These are phyloP conservation scores for Mycena citricolor DNA, from an alignment of 1,284 basidiomycete species.

Conservation along the genomic window DNA sequence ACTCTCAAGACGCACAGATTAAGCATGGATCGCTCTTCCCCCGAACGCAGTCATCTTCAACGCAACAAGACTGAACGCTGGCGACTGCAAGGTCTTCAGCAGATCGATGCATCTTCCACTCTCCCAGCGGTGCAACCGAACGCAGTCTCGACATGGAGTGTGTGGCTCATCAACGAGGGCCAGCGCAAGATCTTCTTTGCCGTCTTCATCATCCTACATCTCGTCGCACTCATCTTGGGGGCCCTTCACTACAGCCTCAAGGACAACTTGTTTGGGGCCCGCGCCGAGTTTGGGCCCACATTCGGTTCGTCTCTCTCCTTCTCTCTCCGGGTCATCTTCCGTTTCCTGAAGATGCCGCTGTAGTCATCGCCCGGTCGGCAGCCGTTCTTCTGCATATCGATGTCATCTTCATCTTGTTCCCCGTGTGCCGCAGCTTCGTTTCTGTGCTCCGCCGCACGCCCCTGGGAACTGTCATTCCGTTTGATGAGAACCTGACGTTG, in stretches of 20 bases:
- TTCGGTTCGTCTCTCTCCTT: conserved; percentile 58
- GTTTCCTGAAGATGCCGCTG: conserved; percentile 6
- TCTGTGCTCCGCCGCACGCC: conserved; percentile 80
- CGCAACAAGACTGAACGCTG: conserved; percentile 29
- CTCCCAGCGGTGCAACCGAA: conserved; percentile 4
- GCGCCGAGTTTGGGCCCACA: conserved; percentile 67
- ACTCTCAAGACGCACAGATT: too few species aligned
- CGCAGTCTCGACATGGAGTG: conserved; percentile 43
- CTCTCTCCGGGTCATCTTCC: conserved; percentile 64
- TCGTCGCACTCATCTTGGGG: conserved; percentile 72
- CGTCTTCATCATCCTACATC: conserved; percentile 60
- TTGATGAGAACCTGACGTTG: conserved; percentile 86
- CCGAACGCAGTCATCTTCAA: conserved; percentile 26
- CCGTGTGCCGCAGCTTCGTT: conserved; percentile 89
- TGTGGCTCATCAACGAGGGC: conserved; percentile 93
- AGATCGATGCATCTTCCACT: conserved; percentile 2
- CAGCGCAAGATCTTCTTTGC: conserved; percentile 70
- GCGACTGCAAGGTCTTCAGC: conserved; percentile 28
- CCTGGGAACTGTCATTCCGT: conserved; percentile 82
- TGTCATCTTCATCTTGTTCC: conserved; percentile 86
- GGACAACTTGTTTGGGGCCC: conserved; percentile 67
- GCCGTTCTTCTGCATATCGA: conserved; percentile 87
- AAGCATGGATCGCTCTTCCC: too few species aligned
- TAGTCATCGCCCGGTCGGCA: conserved; percentile 80
- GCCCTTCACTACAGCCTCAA: conserved; percentile 75